phyloP scores from a whole-genome alignment of 2,329 filamentous ascomycete genomes.

The Coniochaeta prunicola region DNA sequence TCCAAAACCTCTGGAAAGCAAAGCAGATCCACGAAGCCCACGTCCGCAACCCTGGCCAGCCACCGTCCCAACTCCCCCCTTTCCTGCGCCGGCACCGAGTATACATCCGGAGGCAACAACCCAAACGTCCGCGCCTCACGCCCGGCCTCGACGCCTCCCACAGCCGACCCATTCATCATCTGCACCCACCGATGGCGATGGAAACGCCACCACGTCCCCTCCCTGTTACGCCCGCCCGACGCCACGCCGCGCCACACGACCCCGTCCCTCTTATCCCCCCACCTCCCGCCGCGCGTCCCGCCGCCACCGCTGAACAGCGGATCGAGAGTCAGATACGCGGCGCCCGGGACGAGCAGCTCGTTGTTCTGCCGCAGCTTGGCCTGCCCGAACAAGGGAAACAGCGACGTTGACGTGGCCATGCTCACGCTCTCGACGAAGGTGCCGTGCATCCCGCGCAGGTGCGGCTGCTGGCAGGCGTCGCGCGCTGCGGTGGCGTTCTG shows the following conservation, averaged over 20 bases:
- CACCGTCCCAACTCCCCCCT: slow-evolving; percentile 30
- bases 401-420: slow-evolving; percentile 39
- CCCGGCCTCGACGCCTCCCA: slow-evolving; percentile 36
- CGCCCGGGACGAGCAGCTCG: slow-evolving; percentile 54
- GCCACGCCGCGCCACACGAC: slow-evolving; percentile 60
- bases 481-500: slow-evolving; percentile 50
- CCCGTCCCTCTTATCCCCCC: slow-evolving; percentile 48
- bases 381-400: slow-evolving; percentile 52
- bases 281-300: slow-evolving; percentile 43
- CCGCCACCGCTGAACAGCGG: slow-evolving; percentile 49
- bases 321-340: slow-evolving; percentile 55
- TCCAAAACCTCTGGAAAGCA: slow-evolving; percentile 23
- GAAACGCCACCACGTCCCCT: slow-evolving; percentile 59
- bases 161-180: slow-evolving; percentile 59
- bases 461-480: slow-evolving; percentile 48
- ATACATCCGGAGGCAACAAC: slow-evolving; percentile 31
- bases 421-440: slow-evolving; percentile 45
- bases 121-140: slow-evolving; percentile 39
- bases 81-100: slow-evolving; percentile 31
- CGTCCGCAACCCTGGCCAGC: slow-evolving; percentile 31
- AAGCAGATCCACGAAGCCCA: slow-evolving; percentile 33
- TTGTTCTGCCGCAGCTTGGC: slow-evolving; percentile 53
- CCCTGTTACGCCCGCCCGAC: slow-evolving; percentile 47
- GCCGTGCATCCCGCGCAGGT: slow-evolving; percentile 38
- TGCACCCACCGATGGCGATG: slow-evolving; percentile 65